Base-by-base conservation (phyloP, 768 basidiomycete species). In the Auriculariales sp. region DNA sequence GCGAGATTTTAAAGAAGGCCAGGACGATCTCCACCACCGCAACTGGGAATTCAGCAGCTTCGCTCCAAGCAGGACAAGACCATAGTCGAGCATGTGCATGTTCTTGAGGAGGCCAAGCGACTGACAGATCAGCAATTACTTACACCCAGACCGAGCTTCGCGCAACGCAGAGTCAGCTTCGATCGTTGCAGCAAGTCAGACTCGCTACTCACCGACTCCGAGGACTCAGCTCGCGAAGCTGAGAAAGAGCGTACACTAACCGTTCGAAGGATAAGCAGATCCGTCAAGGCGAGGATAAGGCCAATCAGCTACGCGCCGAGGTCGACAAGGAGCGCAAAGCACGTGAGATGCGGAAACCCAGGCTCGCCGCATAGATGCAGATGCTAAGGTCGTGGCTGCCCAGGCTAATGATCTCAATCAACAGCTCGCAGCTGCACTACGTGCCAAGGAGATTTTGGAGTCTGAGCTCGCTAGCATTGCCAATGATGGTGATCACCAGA, bases 71-170 rank as follows among this genome's bases (percentile, higher is more conserved):
- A 95, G 60, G 90, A 97, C 69, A 97, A 93, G 69, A 95, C 88
- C n/a, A 93, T 95, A 52, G 92, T 98, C 36, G 93, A 98, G 64
- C 94, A 98, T 59, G 89, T 95, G 24, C 83, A 98, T 61, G 94
- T 97, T 27, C 73, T 94, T 10, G 92, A 97, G 62, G 88, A 93
- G 61, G 94, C 94, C 14, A 98, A 97, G 64, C 81, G 81, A 30
- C 81, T 94, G 50, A 93, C 94, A 1, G 94, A 98, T 61, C 78
- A 84, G 32, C 89, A 95, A 59, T 77, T 15, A 77, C 71, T 17
- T 86, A 88, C 2, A 84, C 91, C 0, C 81, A 86, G 50, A 64
- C 71, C 17, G 90, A 94, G 61, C 64, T 94, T 28, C 73, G 81
- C 62, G 79, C 80, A 52, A 81, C 86, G 35, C 73, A 71, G 4